These are phyloP conservation scores for Papiliotrema fonsecae DNA, from an alignment of 1,284 basidiomycete species.

Conservation along the genomic window DNA sequence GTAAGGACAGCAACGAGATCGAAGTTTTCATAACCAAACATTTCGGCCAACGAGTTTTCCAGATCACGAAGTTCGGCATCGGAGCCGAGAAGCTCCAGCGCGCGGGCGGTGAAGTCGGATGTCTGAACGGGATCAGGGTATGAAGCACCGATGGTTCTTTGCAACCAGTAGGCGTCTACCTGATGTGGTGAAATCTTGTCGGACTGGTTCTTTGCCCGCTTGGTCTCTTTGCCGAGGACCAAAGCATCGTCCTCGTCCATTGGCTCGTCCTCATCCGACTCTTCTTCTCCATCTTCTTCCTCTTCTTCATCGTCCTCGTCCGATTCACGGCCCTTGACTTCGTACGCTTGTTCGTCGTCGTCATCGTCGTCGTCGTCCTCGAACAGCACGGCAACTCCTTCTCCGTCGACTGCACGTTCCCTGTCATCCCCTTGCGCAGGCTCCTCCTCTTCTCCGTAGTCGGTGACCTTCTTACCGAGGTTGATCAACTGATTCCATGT, in stretches of 20 bases:
- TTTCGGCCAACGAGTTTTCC: constrained; percentile 95
- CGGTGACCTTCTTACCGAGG: constrained; percentile 92
- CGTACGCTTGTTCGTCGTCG: constrained; percentile 67
- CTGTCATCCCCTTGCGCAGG: constrained; percentile 66
- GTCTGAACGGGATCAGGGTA: constrained; percentile 94
- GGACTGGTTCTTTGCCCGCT: constrained; percentile 41
- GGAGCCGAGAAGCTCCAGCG: constrained; percentile 82
- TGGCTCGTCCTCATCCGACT: constrained; percentile 50
- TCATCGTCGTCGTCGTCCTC: constrained; percentile 92
- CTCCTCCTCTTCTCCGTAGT: constrained; percentile 87
- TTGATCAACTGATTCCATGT: constrained; percentile 79
- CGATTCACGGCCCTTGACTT: constrained; percentile 54
- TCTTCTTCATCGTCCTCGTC: constrained; percentile 66
- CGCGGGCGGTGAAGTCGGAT: constrained; percentile 80
- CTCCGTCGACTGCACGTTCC: constrained; percentile 52
- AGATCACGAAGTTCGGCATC: constrained; percentile 87
- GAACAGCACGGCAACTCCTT: constrained; percentile 93
- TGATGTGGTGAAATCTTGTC: constrained; percentile 83
- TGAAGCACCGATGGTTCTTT: constrained; percentile 82
- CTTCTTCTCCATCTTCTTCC: constrained; percentile 60
- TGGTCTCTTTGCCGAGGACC: constrained; percentile 58
- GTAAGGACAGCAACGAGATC: constrained; percentile 85
- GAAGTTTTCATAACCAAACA: constrained; percentile 91
- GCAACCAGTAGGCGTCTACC: constrained; percentile 98
- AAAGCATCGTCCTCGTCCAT: constrained; percentile 54